Evolutionary conservation across 169 alveolate genomes (phyloP).

Genomic region (Plasmodium cynomolgi): DNA sequence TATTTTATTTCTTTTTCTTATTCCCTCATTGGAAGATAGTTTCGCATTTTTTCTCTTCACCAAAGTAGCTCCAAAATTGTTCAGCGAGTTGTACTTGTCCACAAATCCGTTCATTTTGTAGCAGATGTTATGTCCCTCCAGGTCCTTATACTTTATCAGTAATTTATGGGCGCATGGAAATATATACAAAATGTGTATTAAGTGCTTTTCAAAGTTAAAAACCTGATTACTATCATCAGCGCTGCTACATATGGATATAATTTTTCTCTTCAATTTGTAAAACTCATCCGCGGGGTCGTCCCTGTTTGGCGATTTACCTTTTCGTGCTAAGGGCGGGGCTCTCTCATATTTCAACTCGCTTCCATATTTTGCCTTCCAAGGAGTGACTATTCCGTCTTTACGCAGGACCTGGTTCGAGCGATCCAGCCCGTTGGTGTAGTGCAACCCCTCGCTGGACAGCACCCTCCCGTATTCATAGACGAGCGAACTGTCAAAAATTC

Average conservation of each 20-base stretch:
- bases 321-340: background rate
- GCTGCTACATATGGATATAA: conserved; percentile 33
- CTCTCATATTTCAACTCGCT: background rate
- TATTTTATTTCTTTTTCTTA: background rate
- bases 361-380: background rate
- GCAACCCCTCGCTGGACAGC: background rate
- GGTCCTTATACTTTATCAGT: conserved; percentile 45
- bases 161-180: conserved; percentile 62
- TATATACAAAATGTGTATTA: conserved; percentile 54
- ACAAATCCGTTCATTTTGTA: conserved; percentile 32
- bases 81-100: conserved; percentile 21
- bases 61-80: background rate
- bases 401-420: background rate
- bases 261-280: conserved; percentile 9
- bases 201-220: conserved; percentile 44
- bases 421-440: background rate
- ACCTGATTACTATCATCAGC: conserved; percentile 19
- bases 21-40: background rate
- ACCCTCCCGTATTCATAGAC: conserved; percentile 9
- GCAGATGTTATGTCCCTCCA: conserved; percentile 52
- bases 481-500: conserved; percentile 16
- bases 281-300: background rate
- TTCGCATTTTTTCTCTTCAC: background rate
- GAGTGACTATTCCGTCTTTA: background rate
- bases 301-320: background rate